These are phyloP conservation scores for Epichloe sp. DNA, from an alignment of 2,329 filamentous ascomycete genomes.

Conservation along the genomic window DNA sequence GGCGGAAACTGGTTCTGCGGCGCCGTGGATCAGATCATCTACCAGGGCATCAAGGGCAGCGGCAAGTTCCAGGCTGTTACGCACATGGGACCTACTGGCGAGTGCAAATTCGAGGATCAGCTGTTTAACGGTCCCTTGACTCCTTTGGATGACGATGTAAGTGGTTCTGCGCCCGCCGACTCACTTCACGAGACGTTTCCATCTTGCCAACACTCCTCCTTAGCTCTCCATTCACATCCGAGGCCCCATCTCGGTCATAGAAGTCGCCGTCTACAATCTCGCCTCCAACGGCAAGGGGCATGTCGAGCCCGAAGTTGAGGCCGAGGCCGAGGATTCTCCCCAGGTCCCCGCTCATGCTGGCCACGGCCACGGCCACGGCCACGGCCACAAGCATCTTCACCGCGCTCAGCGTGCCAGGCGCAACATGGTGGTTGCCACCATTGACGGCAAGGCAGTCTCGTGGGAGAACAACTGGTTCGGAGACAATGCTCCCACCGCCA, in stretches of 20 bases:
- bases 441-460: slow-evolving; percentile 41
- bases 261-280: slow-evolving; percentile 58
- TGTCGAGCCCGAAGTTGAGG: slow-evolving; percentile 5
- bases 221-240: slow-evolving; percentile 62
- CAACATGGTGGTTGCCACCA: slow-evolving; percentile 41
- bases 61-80: slow-evolving; percentile 54
- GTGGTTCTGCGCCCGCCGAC: slow-evolving; percentile 13
- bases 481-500: slow-evolving; percentile 9
- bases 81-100: slow-evolving; percentile 40
- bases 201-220: neutral
- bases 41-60: slow-evolving; percentile 43
- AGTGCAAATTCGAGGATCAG: slow-evolving; percentile 39
- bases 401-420: slow-evolving; percentile 27
- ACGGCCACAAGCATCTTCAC: slow-evolving; percentile 39
- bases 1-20: slow-evolving; percentile 55
- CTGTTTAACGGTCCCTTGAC: slow-evolving; percentile 48
- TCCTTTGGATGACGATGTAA: slow-evolving; percentile 58
- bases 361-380: slow-evolving; percentile 28
- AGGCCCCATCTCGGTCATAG: slow-evolving; percentile 52
- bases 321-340: neutral
- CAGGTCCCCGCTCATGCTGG: slow-evolving; percentile 10
- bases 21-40: slow-evolving; percentile 53
- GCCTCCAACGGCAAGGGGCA: slow-evolving; percentile 19
- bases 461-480: slow-evolving; percentile 46
- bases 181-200: neutral